Base-by-base conservation (phyloP, 202 grass and related monocot species). In the Saccharum hybrid region DNA sequence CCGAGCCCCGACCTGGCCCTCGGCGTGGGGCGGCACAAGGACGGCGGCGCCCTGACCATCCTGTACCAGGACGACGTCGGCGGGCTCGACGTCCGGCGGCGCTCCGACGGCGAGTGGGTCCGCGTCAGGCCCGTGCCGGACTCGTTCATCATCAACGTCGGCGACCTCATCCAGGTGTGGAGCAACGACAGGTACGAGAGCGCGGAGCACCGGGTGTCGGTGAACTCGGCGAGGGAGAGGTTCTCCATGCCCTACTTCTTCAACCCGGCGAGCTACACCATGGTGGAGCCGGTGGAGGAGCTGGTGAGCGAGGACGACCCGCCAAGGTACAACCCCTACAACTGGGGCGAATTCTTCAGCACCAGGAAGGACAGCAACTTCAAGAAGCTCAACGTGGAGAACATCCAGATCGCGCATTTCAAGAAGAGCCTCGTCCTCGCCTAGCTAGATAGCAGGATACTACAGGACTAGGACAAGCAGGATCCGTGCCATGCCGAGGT, bases 151-250 rank as follows among this genome's bases (percentile, higher is more conserved):
- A 66, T 97, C 84, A 94, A 97, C 63, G 79, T 97, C 3, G 94
- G 94, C 3, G 92, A 97, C 82, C 39, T 89, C 56, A 22, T 97
- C 67, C 77, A 74, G 93, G 94, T 97, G 9, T 97, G 94, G 94
- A 94, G 94, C 92, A 97, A 94, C 68, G 94, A 93, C 18, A 83
- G 82, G 72, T 97, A 97, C 65, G 84, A 91, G 86, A 97, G 94
- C 41, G 90, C 80, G 19, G 92, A 97, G 86, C 94, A 97, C 83
- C 57, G 94, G 64, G 94, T 88, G 38, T 77, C 85, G 8, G 85
- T 94, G 18, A 94, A 93, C 88, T 75, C 80, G 0, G 52, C 71
- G 1, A 87, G 12, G 82, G 90, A 98, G 73, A 76, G 95, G 80
- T 93, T 88, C 81, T 98, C 92, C 82, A 79, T 94, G 16, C 90